Percentiles rank a stretch among this genome's conserved stretches.
Evolutionary conservation across 2,329 filamentous ascomycete genomes (phyloP).

Genomic region (Talaromyces islandicus): DNA sequence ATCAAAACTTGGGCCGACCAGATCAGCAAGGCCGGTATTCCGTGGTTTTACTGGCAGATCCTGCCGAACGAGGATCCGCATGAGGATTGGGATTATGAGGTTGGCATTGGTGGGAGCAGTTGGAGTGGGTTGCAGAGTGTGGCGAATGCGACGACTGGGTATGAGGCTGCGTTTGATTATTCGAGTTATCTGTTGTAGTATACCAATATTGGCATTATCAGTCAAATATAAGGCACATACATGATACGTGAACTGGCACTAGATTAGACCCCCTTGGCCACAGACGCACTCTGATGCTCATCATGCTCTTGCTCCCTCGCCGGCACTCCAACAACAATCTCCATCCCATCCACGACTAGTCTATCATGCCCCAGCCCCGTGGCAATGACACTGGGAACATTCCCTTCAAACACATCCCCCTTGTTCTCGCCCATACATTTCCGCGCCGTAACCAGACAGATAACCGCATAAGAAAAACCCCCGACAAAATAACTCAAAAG

Average conservation of each 20-base stretch:
- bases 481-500: slow-evolving; percentile 18
- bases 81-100: slow-evolving; percentile 26
- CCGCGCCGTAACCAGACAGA: slow-evolving; percentile 13
- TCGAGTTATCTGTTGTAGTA: not conserved
- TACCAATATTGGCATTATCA: not conserved
- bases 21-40: slow-evolving; percentile 25
- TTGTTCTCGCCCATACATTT: not conserved
- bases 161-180: not conserved
- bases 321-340: not conserved
- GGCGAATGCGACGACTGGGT: not conserved
- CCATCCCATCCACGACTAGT: not conserved
- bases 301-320: not conserved
- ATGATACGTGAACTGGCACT: no score
- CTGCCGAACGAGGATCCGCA: slow-evolving; percentile 26
- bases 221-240: not conserved
- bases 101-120: slow-evolving; percentile 20
- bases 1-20: slow-evolving; percentile 21
- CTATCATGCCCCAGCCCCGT: slow-evolving; percentile 1
- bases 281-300: not conserved
- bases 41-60: slow-evolving; percentile 32
- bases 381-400: slow-evolving; percentile 5
- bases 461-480: slow-evolving; percentile 13
- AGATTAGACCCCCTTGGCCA: no score
- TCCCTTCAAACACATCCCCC: not conserved
- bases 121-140: slow-evolving; percentile 17